Conservation (phyloP, 371 early-diverging fungal genomes). For the Mucor indicus region DNA sequence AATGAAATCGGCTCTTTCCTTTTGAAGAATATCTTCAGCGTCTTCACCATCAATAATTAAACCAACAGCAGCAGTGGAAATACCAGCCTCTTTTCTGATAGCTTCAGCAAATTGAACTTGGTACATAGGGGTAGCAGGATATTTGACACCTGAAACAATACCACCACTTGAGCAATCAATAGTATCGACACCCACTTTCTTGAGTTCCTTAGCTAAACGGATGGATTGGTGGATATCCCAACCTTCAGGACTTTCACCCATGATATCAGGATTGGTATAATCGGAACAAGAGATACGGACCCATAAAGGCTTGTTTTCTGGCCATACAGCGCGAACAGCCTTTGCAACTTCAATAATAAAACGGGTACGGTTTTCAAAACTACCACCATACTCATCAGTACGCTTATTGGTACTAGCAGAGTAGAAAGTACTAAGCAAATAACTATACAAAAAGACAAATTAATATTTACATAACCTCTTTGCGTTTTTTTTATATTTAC, state of each 20-base stretch:
- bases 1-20: slow-evolving; percentile 69
- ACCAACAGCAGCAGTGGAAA: slow-evolving; percentile 74
- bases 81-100: slow-evolving; percentile 60
- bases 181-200: slow-evolving; percentile 68
- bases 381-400: slow-evolving; percentile 81
- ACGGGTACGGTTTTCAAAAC: slow-evolving; percentile 72
- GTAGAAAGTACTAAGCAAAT: slow-evolving; percentile 76
- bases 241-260: slow-evolving; percentile 31
- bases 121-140: slow-evolving; percentile 56
- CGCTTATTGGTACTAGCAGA: slow-evolving; percentile 80
- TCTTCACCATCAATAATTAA: slow-evolving; percentile 62
- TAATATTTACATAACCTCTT: slow-evolving; percentile 63
- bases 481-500: slow-evolving; percentile 39
- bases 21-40: slow-evolving; percentile 66
- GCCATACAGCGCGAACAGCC: slow-evolving; percentile 70
- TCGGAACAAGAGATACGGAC: slow-evolving; percentile 78
- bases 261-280: slow-evolving; percentile 35
- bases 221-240: slow-evolving; percentile 71
- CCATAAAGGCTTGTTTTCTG: slow-evolving; percentile 75
- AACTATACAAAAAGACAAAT: slow-evolving; percentile 77
- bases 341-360: slow-evolving; percentile 62
- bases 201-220: slow-evolving; percentile 49
- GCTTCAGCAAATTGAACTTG: slow-evolving; percentile 60
- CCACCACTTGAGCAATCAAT: slow-evolving; percentile 78
- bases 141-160: slow-evolving; percentile 46